Conservation (phyloP, 106 monocot species). For the Allium cepa region DNA sequence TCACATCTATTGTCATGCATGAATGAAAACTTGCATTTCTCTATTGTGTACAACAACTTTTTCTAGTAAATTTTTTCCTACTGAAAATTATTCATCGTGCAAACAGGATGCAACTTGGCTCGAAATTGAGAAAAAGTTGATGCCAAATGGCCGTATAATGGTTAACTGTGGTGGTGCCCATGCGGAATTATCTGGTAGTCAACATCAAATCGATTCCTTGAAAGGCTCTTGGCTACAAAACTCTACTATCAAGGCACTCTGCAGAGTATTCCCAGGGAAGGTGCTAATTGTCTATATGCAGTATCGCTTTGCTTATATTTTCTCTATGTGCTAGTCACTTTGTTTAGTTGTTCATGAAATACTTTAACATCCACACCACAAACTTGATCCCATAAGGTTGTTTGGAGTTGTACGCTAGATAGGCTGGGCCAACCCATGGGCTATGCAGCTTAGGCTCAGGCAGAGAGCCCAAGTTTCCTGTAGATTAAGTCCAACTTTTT, state of each 20-base stretch:
- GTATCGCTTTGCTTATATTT: too few relatives aligned
- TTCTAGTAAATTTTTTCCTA: not conserved
- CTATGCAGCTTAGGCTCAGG: too few relatives aligned
- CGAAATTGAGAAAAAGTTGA: conserved; percentile 63
- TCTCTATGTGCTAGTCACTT: too few relatives aligned
- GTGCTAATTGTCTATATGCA: too few relatives aligned
- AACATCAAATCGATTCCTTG: conserved; percentile 8
- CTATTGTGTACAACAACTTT: not conserved
- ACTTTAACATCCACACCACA: too few relatives aligned
- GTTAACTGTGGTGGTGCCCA: conserved; percentile 80
- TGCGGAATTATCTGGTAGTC: conserved; percentile 24
- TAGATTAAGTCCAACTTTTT: too few relatives aligned
- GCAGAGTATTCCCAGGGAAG: conserved; percentile 28
- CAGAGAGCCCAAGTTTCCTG: too few relatives aligned
- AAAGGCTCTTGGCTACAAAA: conserved; percentile 52
- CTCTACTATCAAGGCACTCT: conserved; percentile 59
- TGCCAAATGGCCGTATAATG: conserved; percentile 84
- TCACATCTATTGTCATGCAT: not conserved
- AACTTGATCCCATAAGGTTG: too few relatives aligned
- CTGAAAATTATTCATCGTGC: conserved; percentile 1
- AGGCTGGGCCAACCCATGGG: too few relatives aligned
- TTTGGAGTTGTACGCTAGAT: too few relatives aligned
- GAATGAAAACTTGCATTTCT: not conserved
- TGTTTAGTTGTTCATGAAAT: too few relatives aligned
- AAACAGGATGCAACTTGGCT: conserved; percentile 63